Evolutionary conservation across 305 asterid genomes (phyloP), one percentile per base, ranked within the genome.

Genomic region (Plantago rigida): DNA sequence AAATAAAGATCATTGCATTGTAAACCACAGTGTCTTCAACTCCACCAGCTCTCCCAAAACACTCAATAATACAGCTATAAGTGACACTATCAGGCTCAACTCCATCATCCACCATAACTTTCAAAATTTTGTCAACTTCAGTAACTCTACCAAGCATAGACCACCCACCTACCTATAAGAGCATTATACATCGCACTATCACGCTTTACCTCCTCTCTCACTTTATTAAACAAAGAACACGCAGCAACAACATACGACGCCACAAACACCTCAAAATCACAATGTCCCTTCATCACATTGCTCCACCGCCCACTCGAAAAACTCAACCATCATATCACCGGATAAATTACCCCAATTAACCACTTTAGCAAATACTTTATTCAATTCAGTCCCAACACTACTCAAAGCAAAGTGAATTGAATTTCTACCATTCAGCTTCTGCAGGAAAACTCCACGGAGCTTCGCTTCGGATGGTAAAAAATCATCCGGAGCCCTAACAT

Each of bases 31-130:
- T 17, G 22, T 79, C 86, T 62, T 78, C 80, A 59, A 79, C 75
- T 61, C 62, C 73, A 61, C 89, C 81, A 60, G 89, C 87, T 72
- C 95, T 76, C 17, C 95, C 97, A 28, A 87, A 74, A 49, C 87
- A 78, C 79, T 82, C 96, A 11, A 85, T 78, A 15, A 87, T 71
- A 60, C 68, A 67, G 54, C 94, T 75, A 49, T 84, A 80, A 12
- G 96, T 84, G 57, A 69, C 63, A 67, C 78, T 71, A 69, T 81
- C 79, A 1, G 94, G 87, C 70, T 81, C 83, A 31, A 81, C 68
- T 59, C 95, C 94, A 59, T 76, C 81, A 54, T 81, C 86, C 62
- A 81, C 84, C 97, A 90, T 81, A 62, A 59, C 75, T 71, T 77
- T 73, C 78, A 90, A 71, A 56, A 61, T 67, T 53, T 58, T 78